Evolutionary conservation across 2,329 filamentous ascomycete genomes (phyloP), one percentile per base, ranked within the genome.

Genomic region (Tolypocladium amazonense): DNA sequence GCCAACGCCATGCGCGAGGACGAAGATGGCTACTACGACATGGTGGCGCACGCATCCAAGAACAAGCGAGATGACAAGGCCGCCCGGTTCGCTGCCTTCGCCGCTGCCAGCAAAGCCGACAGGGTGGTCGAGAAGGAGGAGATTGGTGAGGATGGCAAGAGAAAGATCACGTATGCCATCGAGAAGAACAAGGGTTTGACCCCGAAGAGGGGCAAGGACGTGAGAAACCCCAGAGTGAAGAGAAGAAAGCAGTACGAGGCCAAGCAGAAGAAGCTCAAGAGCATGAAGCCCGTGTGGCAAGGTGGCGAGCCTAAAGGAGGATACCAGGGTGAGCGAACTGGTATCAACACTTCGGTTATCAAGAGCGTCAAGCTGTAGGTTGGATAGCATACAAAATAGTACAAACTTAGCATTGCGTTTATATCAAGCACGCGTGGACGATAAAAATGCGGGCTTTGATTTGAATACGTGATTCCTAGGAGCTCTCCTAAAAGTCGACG

Each of bases 171-270:
- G 23, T 97, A 97, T 76, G 84, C 87, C 66, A 99, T 99, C 70
- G 85, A 92, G 77, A 97, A 97, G 85, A 99, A 99, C 77, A 97
- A 97, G 82, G 94, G 94, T 38, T 78, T 99, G 63, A 87, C 90
- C 61, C 91, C 92, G 55, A 88, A 89, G 75, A 82, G 93, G 64
- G 95, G 89, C 82, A 97, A 99, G 85, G 92, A 96, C 67, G 88
- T 92, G 61, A 82, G 93, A 64, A 99, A 99, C 77, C 92, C 94
- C 41, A 82, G 94, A 73, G 93, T 97, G 65, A 99, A 97, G 88
- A 97, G 97, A 88, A 86, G 91, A 76, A 91, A 91, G 85, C 92
- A 91, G 85, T 99, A 86, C 73, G 92, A 95, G 71, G 88, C 92
- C 74, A 97, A 96, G 83, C 89, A 93, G 84, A 97, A 97, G 89